Conservation (phyloP, 129 eudicot genomes). For the Arctium lappa region DNA sequence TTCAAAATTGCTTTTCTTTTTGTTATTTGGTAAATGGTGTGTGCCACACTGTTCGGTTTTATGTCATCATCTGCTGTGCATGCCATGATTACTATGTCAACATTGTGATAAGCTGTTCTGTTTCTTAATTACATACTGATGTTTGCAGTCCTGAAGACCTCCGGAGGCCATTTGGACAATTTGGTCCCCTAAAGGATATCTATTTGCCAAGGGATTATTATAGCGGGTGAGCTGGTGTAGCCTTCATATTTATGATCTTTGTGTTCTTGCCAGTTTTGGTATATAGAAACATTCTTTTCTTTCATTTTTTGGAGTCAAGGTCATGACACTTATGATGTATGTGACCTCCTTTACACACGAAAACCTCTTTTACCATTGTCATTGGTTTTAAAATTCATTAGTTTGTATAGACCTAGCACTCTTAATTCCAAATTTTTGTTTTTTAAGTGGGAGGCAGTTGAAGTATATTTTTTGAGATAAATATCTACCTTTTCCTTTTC, state of each 20-base stretch:
- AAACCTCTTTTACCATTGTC: neutral
- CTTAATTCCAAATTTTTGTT: neutral
- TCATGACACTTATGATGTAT: neutral
- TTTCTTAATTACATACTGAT: neutral
- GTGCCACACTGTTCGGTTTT: neutral
- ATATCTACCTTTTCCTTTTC: neutral
- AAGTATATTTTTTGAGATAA: neutral
- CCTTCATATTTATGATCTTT: neutral
- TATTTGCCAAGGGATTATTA: constrained; percentile 96
- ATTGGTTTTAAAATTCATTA: neutral
- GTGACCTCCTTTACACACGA: neutral
- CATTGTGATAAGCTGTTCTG: neutral
- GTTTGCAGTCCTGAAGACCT: constrained; percentile 88
- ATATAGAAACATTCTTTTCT: neutral
- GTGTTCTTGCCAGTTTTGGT: neutral
- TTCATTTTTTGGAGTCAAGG: neutral
- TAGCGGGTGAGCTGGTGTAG: constrained; percentile 73
- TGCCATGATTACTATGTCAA: neutral
- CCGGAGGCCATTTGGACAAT: constrained; percentile 86
- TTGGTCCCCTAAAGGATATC: constrained; percentile 85
- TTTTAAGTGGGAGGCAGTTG: neutral
- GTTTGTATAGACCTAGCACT: neutral
- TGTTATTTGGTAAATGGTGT: neutral
- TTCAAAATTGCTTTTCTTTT: neutral
- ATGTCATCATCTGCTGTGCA: neutral